A percentile compares a stretch with the other conserved stretches of the same genome.
Conservation (phyloP, 2,329 filamentous ascomycete genomes). For the Colletotrichum karsti region DNA sequence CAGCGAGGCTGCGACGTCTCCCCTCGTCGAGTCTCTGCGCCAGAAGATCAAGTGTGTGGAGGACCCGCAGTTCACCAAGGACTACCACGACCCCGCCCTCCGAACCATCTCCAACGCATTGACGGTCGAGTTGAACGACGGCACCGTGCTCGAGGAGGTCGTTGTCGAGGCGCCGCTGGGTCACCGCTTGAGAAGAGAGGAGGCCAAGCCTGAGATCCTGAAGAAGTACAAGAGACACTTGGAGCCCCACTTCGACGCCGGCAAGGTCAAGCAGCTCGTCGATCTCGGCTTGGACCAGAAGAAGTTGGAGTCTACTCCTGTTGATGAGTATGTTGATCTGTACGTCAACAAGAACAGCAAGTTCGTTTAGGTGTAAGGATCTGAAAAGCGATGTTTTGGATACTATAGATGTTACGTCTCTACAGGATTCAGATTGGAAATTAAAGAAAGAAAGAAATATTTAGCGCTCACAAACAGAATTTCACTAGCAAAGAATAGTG, state of each 20-base stretch:
- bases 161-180: slow-evolving; percentile 94
- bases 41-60: slow-evolving; percentile 96
- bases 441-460: background rate
- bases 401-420: slow-evolving; percentile 9
- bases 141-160: slow-evolving; percentile 89
- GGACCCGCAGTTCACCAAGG: slow-evolving; percentile 90
- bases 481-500: too few species aligned
- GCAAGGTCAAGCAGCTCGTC: slow-evolving; percentile 83
- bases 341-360: slow-evolving; percentile 73
- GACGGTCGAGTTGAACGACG: slow-evolving; percentile 93
- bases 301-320: slow-evolving; percentile 80
- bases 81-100: slow-evolving; percentile 94
- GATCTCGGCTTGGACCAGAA: slow-evolving; percentile 79
- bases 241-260: slow-evolving; percentile 80
- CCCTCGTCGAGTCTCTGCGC: slow-evolving; percentile 89
- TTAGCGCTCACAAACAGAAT: background rate
- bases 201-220: slow-evolving; percentile 97
- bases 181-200: slow-evolving; percentile 88
- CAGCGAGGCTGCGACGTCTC: slow-evolving; percentile 88
- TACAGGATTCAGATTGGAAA: slow-evolving; percentile 9
- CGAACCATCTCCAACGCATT: slow-evolving; percentile 98
- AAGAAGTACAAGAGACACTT: slow-evolving; percentile 96
- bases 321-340: slow-evolving; percentile 94
- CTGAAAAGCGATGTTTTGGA: slow-evolving; percentile 2
- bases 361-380: slow-evolving; percentile 50